These are phyloP conservation scores for Acacia pycnantha DNA, from an alignment of 331 rosid genomes.

Conservation along the genomic window DNA sequence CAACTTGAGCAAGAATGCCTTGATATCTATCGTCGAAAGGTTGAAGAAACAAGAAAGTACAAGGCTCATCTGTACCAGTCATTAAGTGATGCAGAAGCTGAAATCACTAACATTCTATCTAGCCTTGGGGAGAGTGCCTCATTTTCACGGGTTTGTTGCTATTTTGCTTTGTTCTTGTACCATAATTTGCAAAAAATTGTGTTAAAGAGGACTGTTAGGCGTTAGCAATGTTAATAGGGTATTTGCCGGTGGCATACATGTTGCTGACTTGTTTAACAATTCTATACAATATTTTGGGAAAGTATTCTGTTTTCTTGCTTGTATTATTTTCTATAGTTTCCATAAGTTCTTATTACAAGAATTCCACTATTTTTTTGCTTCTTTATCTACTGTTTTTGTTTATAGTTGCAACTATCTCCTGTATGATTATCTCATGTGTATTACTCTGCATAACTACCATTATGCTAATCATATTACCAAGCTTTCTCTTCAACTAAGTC, in stretches of 20 bases:
- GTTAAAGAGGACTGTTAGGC: background rate
- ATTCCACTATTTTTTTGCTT: conserved; percentile 2
- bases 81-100: conserved; percentile 66
- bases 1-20: conserved; percentile 95
- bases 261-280: conserved; percentile 1
- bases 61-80: conserved; percentile 63
- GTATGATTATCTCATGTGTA: conserved; percentile 4
- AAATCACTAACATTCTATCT: conserved; percentile 46
- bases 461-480: conserved; percentile 9
- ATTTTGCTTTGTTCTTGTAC: background rate
- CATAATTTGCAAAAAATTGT: background rate
- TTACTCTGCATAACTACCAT: background rate
- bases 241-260: background rate
- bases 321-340: background rate
- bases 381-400: background rate
- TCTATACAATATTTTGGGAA: background rate
- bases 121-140: conserved; percentile 58
- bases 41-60: conserved; percentile 74
- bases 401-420: background rate
- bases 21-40: conserved; percentile 73
- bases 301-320: background rate
- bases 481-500: conserved; percentile 27
- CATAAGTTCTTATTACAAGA: background rate
- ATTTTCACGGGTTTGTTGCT: conserved; percentile 53
- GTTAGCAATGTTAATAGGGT: background rate